phyloP scores from a whole-genome alignment of 768 basidiomycete species.

The Obba rivulosa region DNA sequence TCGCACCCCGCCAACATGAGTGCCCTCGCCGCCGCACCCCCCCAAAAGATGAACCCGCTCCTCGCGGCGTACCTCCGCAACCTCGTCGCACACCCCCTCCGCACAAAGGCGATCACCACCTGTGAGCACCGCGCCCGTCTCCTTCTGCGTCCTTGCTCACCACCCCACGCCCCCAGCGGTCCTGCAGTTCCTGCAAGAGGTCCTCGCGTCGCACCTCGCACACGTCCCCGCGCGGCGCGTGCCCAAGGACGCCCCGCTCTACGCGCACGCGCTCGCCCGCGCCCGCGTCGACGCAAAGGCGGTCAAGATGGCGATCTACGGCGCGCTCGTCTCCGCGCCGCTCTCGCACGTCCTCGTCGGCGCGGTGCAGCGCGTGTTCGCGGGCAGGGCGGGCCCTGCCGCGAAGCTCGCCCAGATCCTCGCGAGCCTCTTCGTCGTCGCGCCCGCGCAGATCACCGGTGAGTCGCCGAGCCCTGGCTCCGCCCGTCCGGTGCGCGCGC shows the following conservation, averaged over 20 bases:
- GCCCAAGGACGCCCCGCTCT: constrained; percentile 47
- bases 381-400: constrained; percentile 59
- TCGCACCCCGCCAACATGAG: constrained; percentile 12
- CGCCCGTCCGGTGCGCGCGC: background rate
- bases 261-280: constrained; percentile 47
- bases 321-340: constrained; percentile 80
- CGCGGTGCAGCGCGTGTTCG: constrained; percentile 68
- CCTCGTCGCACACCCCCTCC: constrained; percentile 62
- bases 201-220: constrained; percentile 70
- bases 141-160: background rate
- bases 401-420: constrained; percentile 70
- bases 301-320: constrained; percentile 80
- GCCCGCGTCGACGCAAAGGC: constrained; percentile 65
- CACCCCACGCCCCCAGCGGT: constrained; percentile 18
- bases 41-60: constrained; percentile 37
- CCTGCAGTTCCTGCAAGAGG: constrained; percentile 62
- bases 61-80: constrained; percentile 67
- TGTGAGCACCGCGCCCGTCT: constrained; percentile 32
- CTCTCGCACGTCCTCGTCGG: constrained; percentile 72
- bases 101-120: constrained; percentile 77
- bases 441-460: constrained; percentile 73
- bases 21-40: constrained; percentile 5
- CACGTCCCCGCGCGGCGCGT: constrained; percentile 47
- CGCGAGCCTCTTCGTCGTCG: constrained; percentile 69
- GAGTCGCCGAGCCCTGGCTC: constrained; percentile 18